Conservation (phyloP, 768 basidiomycete species). For the Tylopilus subfusipes region DNA sequence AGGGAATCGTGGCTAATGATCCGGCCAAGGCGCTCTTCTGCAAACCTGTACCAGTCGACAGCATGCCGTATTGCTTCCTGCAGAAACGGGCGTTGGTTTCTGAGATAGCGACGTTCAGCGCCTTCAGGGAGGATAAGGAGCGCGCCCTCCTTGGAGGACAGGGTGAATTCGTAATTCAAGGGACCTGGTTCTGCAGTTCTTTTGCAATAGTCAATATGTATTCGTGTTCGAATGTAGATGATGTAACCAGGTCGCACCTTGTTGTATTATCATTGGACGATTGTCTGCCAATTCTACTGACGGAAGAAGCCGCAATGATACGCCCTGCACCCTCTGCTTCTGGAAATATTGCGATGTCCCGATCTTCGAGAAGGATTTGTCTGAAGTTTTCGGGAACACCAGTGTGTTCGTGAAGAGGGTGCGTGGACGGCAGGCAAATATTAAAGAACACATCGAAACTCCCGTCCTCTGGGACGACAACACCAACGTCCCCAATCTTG, state of each 20-base stretch:
- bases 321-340: neutral
- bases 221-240: neutral
- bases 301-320: neutral
- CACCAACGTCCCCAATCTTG: neutral
- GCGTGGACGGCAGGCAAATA: neutral
- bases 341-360: neutral
- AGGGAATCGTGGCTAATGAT: neutral
- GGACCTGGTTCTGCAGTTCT: neutral
- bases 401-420: neutral
- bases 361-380: neutral
- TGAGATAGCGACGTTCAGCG: neutral
- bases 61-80: neutral
- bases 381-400: neutral
- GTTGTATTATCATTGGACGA: neutral
- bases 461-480: neutral
- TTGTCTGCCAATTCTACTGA: neutral
- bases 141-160: neutral
- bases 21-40: neutral
- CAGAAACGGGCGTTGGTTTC: neutral
- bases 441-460: neutral
- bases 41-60: neutral
- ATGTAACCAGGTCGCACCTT: neutral
- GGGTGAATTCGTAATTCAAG: neutral
- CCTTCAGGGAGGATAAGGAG: neutral
- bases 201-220: neutral